Evolutionary conservation across 352 stramenopile genomes (phyloP).

Genomic region (Thalassiosira pacifica): DNA sequence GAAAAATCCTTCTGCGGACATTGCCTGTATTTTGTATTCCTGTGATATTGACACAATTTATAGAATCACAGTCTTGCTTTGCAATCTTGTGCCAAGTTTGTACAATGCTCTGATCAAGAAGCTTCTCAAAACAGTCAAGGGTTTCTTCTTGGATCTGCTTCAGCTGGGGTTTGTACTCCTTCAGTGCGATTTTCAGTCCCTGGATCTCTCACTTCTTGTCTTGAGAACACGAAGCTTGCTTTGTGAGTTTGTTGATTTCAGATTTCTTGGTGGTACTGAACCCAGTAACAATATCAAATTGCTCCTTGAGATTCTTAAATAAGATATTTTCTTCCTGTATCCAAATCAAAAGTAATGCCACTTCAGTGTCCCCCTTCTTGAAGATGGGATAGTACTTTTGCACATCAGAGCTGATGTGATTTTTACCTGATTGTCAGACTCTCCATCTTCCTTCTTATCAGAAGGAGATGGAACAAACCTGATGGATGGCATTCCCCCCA

Average conservation of each 20-base stretch:
- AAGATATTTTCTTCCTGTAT: background rate
- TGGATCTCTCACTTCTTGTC: background rate
- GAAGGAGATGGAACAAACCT: background rate
- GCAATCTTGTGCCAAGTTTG: conserved; percentile 5
- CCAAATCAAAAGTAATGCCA: background rate
- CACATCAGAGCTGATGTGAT: background rate
- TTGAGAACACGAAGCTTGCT: background rate
- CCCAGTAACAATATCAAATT: background rate
- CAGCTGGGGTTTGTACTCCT: background rate
- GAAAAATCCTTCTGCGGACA: background rate
- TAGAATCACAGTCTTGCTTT: background rate
- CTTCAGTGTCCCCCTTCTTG: background rate
- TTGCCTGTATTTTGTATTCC: background rate
- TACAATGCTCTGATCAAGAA: background rate
- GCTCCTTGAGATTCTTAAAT: background rate
- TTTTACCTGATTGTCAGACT: background rate
- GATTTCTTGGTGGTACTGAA: background rate
- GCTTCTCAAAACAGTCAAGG: conserved; percentile 2
- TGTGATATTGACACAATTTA: background rate
- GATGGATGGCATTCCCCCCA: background rate
- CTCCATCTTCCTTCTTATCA: background rate
- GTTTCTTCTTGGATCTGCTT: background rate
- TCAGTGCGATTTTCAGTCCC: background rate
- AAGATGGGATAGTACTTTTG: background rate
- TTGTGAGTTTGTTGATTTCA: background rate